Conservation (phyloP, 805 yeast genomes). For the Pachysolen tannophilus region DNA sequence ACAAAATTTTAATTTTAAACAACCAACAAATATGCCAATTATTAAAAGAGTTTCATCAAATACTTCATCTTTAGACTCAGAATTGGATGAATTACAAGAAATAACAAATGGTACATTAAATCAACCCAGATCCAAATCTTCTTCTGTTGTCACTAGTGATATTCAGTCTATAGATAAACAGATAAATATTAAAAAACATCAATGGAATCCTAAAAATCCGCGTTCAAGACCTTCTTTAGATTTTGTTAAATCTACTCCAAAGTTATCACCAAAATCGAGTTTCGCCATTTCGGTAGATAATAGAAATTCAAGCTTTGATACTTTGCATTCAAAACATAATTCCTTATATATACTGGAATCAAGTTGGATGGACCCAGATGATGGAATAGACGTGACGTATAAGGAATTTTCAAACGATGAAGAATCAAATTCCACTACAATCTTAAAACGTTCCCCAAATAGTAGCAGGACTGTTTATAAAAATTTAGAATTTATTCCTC, state of each 20-base stretch:
- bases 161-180: not conserved
- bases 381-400: too few species aligned
- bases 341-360: constrained; percentile 32
- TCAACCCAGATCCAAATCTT: not conserved
- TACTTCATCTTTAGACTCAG: constrained; percentile 19
- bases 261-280: not conserved
- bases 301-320: constrained; percentile 23
- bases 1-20: too few species aligned
- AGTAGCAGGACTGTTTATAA: too few species aligned
- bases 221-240: not conserved
- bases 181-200: not conserved
- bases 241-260: not conserved
- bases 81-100: constrained; percentile 17
- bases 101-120: not conserved
- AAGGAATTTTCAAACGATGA: too few species aligned
- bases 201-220: not conserved
- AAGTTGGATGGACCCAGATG: constrained; percentile 46
- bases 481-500: too few species aligned
- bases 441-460: too few species aligned
- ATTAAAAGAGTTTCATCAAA: constrained; percentile 17
- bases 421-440: too few species aligned
- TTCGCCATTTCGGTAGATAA: not conserved
- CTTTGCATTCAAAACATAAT: constrained; percentile 18
- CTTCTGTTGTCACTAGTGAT: constrained; percentile 1
- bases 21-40: too few species aligned